Evolutionary conservation across 768 basidiomycete species (phyloP).

Genomic region (Tricholoma flavovirens): DNA sequence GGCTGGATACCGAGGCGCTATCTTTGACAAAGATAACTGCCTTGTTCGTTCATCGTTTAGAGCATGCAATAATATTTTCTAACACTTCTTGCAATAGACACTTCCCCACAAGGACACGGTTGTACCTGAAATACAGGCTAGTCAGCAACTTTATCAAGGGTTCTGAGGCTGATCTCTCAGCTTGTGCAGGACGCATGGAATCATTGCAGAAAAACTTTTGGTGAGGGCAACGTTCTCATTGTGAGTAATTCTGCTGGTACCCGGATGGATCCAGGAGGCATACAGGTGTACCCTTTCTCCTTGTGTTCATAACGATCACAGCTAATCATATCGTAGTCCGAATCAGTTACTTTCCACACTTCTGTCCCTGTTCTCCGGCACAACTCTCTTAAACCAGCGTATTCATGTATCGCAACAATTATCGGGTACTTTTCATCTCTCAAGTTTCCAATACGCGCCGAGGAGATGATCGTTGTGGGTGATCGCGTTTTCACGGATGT

Average conservation of each 20-base stretch:
- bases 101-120: slow-evolving; percentile 70
- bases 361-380: slow-evolving; percentile 82
- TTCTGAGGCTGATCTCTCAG: not conserved
- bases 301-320: not conserved
- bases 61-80: not conserved
- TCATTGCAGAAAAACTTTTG: slow-evolving; percentile 67
- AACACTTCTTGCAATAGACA: slow-evolving; percentile 47
- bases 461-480: slow-evolving; percentile 78
- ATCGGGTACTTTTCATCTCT: slow-evolving; percentile 69
- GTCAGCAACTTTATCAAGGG: slow-evolving; percentile 11
- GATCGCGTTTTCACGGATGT: slow-evolving; percentile 93
- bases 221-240: slow-evolving; percentile 73
- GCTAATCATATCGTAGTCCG: slow-evolving; percentile 49
- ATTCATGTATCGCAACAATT: slow-evolving; percentile 67
- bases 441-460: slow-evolving; percentile 45
- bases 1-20: slow-evolving; percentile 81
- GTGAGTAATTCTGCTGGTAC: slow-evolving; percentile 96
- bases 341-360: slow-evolving; percentile 75
- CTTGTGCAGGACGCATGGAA: slow-evolving; percentile 65
- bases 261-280: slow-evolving; percentile 62
- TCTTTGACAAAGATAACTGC: slow-evolving; percentile 98
- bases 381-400: slow-evolving; percentile 69
- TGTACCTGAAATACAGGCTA: slow-evolving; percentile 69
- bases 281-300: slow-evolving; percentile 55
- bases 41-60: slow-evolving; percentile 46